phyloP scores from a whole-genome alignment of 2,329 filamentous ascomycete genomes.

The Akanthomyces dipterigenus region DNA sequence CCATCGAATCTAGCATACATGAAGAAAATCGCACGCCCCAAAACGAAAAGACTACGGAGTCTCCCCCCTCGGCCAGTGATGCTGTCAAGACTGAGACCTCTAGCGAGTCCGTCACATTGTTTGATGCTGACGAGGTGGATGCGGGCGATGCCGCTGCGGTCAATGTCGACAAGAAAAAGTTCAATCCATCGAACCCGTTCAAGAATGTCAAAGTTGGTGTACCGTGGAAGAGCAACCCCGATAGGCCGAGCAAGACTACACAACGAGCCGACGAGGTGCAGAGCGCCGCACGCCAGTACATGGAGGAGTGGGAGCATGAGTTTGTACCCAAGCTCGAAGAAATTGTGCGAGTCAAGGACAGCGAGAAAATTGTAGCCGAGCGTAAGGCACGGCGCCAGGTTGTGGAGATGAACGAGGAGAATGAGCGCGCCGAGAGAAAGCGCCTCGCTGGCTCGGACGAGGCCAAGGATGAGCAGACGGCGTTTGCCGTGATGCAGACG shows the following conservation, averaged over 20 bases:
- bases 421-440: conserved; percentile 29
- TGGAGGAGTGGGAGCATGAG: conserved; percentile 69
- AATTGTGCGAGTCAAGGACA: conserved; percentile 48
- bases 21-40: background rate
- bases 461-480: conserved; percentile 27
- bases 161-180: background rate
- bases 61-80: conserved; percentile 10
- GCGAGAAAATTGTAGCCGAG: conserved; percentile 39
- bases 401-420: conserved; percentile 30
- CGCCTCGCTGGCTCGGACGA: conserved; percentile 30
- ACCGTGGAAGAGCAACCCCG: conserved; percentile 10
- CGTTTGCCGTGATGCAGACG: conserved; percentile 39
- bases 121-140: conserved; percentile 10
- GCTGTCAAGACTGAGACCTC: conserved; percentile 12
- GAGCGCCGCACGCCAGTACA: conserved; percentile 56
- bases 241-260: conserved; percentile 1
- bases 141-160: background rate
- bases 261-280: conserved; percentile 28
- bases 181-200: conserved; percentile 1
- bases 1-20: conserved; percentile 8
- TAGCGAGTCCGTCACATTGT: conserved; percentile 10
- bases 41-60: background rate
- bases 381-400: conserved; percentile 38
- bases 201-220: conserved; percentile 17
- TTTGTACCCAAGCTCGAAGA: conserved; percentile 67